Evolutionary conservation across 129 eudicot species (phyloP), one percentile per base, ranked within the genome.

Genomic region (Gnaphalium uliginosum): DNA sequence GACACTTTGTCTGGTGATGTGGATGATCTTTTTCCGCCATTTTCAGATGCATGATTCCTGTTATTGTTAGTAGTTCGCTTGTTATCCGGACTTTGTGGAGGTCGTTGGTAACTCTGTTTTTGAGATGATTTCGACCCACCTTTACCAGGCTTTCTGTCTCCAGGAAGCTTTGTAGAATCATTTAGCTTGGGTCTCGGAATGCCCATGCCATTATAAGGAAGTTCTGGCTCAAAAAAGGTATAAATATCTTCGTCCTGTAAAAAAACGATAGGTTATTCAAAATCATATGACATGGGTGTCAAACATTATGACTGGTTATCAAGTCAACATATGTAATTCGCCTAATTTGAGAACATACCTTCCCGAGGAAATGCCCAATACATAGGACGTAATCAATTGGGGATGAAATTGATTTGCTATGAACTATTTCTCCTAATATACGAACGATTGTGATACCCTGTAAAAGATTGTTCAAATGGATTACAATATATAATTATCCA

Each of bases 391-490:
- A 94, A 77, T 94, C 98, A 10, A 93, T 94, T 11, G 98, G 97
- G 6, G 93, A 74, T 13, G 84, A 82, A 73, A 90, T 88, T 35
- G 96, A 85, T 87, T 90, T 90, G 81, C 93, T 90, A 73, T 88
- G 98, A 60, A 94, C 91, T 33, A 94, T 90, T 77, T 94, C 97
- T 50, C 98, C 98, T 70, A 94, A 64, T 72, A 94, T 93, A 32
- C 96, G 97, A 74, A 90, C 97, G 53, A 94, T 90, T 26, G 97
- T 96, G 32, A 96, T 89, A 51, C 98, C 98, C 96, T 94, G 88
- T 73, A 59, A 13, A 37, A 54, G 32, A 71, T 30, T 1, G 58
- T 46, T 76, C 43, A 2, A 30, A 86, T 62, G 59, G 27, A 62
- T 59, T 65, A 66, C 39, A 46, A 53, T 37, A n/a, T 78, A 15